These are phyloP conservation scores for Metschnikowia similis DNA, from an alignment of 805 yeast genomes.

Conservation along the genomic window DNA sequence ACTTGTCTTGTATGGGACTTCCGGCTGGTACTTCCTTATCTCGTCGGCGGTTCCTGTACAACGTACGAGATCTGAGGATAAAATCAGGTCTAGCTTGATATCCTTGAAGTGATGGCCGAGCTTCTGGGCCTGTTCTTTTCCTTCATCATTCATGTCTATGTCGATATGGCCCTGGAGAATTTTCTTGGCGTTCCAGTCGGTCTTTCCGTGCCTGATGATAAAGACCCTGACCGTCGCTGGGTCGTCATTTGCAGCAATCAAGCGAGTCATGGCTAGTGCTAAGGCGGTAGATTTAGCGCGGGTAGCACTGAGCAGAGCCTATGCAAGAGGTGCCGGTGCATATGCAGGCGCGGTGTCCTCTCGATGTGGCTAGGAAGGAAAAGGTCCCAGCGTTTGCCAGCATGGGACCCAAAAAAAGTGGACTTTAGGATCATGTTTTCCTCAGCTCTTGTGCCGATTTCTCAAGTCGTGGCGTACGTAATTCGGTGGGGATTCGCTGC, in stretches of 20 bases:
- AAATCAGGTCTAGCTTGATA: slow-evolving; percentile 41
- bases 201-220: slow-evolving; percentile 80
- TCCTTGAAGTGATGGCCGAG: slow-evolving; percentile 45
- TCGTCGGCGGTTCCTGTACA: slow-evolving; percentile 56
- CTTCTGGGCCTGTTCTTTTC: slow-evolving; percentile 54
- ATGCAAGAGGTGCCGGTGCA: not conserved
- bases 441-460: too few species aligned
- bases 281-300: not conserved
- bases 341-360: not conserved
- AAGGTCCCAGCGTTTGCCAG: too few species aligned
- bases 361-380: too few species aligned
- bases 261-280: slow-evolving; percentile 17
- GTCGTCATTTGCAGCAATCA: slow-evolving; percentile 29
- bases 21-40: slow-evolving; percentile 30
- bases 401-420: too few species aligned
- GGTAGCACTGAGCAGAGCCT: not conserved
- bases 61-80: slow-evolving; percentile 53
- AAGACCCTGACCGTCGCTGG: slow-evolving; percentile 45
- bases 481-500: too few species aligned
- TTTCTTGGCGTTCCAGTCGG: slow-evolving; percentile 63
- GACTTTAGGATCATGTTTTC: too few species aligned
- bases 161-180: slow-evolving; percentile 79
- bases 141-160: slow-evolving; percentile 58
- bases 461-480: too few species aligned
- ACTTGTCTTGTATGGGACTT: slow-evolving; percentile 21